A percentile compares a stretch with the other conserved stretches of the same genome.
Evolutionary conservation across 306 rosid genomes (phyloP).

Genomic region (Prunus mira): DNA sequence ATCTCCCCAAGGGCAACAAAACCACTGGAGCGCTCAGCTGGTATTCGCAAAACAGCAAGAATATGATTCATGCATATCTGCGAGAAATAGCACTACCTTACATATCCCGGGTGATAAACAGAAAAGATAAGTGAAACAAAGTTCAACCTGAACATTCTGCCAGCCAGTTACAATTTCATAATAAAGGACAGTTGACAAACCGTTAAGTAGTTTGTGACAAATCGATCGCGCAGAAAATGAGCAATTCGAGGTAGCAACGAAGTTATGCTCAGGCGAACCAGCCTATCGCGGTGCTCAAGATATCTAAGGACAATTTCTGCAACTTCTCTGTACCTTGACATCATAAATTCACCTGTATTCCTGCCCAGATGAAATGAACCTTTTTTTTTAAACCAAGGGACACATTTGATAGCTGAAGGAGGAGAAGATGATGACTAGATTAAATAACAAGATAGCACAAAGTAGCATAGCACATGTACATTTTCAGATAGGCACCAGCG

Average conservation of each 20-base stretch:
- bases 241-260: slow-evolving; percentile 96
- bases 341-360: slow-evolving; percentile 99
- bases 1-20: slow-evolving; percentile 99
- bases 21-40: slow-evolving; percentile 97
- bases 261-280: slow-evolving; percentile 97
- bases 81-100: slow-evolving; percentile 37
- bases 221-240: slow-evolving; percentile 95
- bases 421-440: background rate
- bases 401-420: background rate
- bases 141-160: slow-evolving; percentile 8
- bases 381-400: background rate
- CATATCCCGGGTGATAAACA: slow-evolving; percentile 21
- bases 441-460: background rate
- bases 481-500: background rate
- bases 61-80: slow-evolving; percentile 99
- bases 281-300: slow-evolving; percentile 87
- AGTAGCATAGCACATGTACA: background rate
- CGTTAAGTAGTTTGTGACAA: slow-evolving; percentile 88
- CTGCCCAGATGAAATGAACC: slow-evolving; percentile 43
- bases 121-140: slow-evolving; percentile 2
- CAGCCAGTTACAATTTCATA: slow-evolving; percentile 21
- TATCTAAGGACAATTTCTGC: slow-evolving; percentile 95
- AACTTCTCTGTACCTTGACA: slow-evolving; percentile 99
- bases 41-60: slow-evolving; percentile 81
- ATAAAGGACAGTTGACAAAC: slow-evolving; percentile 37